Evolutionary conservation across 345 rosid genomes (phyloP), one percentile per base, ranked within the genome.

Genomic region (Eucalyptus viminalis): DNA sequence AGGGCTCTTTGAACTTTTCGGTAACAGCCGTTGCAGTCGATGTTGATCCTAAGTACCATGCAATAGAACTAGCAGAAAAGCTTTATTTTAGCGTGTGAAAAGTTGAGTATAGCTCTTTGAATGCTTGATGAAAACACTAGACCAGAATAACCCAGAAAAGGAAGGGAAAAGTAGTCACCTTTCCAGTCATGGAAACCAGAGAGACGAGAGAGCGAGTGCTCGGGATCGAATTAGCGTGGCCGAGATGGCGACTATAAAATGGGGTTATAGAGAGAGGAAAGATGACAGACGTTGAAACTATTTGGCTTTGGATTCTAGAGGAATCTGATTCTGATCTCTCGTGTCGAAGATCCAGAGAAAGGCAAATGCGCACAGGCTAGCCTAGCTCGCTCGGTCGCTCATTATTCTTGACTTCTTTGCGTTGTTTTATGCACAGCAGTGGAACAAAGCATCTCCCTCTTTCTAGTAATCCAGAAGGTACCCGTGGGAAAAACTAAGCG

Each of bases 1-100:
- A 93, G 92, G 21, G 92, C 95, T 90, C 91, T 92, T 67, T 90
- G 89, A 34, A 94, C 95, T 92, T 93, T 94, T 49, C 92, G 91
- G 89, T 56, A 92, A 88, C 95, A 93, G 5, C 94, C 95, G 67
- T 93, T 90, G 92, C 95, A 92, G 90, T 94, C 95, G 11, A 94
- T 93, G 89, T 92, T 90, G 89, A 93, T 92, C 92, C 93, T 93
- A 93, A 94, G 88, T 54, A 94, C 90, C 95, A 92, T 93, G 91
- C 94, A 92, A 31, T 43, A 89, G 49, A 90, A 92, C 90, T 90
- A 40, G 85, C 85, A 76, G 92, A 93, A 83, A 86, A 6, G 24
- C 40, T 86, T 10, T 14, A 3, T 56, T 19, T 47, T 15, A 16
- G 49, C 49, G 17, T 34, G 81, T 45, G 43, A 29, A 85, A 80